Percentiles rank a stretch among this genome's conserved stretches.
Evolutionary conservation across 805 yeast genomes (phyloP).

Genomic region (Wickerhamomyces silvicola): DNA sequence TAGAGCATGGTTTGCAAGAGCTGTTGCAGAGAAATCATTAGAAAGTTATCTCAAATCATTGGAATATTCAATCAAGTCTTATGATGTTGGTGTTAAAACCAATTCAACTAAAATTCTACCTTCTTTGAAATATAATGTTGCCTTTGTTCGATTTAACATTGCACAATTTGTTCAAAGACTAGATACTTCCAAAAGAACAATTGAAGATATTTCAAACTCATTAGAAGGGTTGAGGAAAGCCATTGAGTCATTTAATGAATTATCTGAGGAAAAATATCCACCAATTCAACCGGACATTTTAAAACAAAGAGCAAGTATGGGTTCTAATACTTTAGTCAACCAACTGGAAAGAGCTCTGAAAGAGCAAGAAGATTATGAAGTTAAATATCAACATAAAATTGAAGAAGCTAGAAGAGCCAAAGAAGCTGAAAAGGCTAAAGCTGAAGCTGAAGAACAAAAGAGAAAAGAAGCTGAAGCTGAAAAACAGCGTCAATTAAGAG

Average conservation of each 20-base stretch:
- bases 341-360: conserved; percentile 64
- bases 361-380: conserved; percentile 67
- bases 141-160: conserved; percentile 77
- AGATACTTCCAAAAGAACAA: conserved; percentile 49
- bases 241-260: conserved; percentile 47
- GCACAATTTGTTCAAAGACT: conserved; percentile 75
- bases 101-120: conserved; percentile 33
- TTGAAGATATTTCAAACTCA: conserved; percentile 54
- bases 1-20: conserved; percentile 84
- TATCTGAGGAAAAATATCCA: conserved; percentile 54
- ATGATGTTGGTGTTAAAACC: conserved; percentile 24
- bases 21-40: conserved; percentile 56
- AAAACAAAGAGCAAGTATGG: conserved; percentile 81
- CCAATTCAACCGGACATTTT: conserved; percentile 79
- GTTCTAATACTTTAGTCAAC: conserved; percentile 64
- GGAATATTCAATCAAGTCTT: conserved; percentile 56
- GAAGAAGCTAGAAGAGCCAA: conserved; percentile 62
- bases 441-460: conserved; percentile 42
- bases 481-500: conserved; percentile 32
- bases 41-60: conserved; percentile 57
- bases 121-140: conserved; percentile 66
- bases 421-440: conserved; percentile 39
- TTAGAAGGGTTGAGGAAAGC: conserved; percentile 56
- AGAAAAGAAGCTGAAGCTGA: conserved; percentile 42
- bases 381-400: conserved; percentile 49